Conservation (phyloP, 2,329 filamentous ascomycete species). For the Aspergillus viridinutans region DNA sequence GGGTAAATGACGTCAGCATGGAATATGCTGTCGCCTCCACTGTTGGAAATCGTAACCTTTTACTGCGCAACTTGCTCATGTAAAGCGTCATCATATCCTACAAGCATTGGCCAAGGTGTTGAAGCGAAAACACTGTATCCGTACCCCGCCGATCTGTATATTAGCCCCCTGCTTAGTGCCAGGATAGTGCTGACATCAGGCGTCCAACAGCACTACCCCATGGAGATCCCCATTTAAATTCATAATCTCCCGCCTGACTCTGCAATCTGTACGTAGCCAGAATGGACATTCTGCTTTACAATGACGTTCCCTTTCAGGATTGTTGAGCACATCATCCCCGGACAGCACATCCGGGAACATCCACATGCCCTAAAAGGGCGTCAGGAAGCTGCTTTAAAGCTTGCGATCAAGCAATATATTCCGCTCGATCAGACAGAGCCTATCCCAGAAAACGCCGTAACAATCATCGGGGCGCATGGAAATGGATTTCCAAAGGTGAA, state of each 20-base stretch:
- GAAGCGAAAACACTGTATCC: too few relatives aligned
- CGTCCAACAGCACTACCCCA: not conserved
- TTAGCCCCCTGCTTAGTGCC: not conserved
- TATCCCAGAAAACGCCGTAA: slow-evolving; percentile 32
- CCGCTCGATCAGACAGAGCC: slow-evolving; percentile 43
- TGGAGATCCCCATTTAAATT: not conserved
- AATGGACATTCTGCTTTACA: not conserved
- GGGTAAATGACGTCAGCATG: too few relatives aligned
- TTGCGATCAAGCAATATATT: slow-evolving; percentile 56
- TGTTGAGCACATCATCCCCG: slow-evolving; percentile 46
- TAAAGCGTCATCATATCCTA: not conserved
- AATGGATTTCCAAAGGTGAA: slow-evolving; percentile 9
- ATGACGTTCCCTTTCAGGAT: slow-evolving; percentile 31
- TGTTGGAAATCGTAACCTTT: too few relatives aligned
- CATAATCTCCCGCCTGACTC: not conserved
- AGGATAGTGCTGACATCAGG: not conserved
- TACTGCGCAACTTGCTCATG: too few relatives aligned
- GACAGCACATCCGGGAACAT: slow-evolving; percentile 52
- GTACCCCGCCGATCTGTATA: not conserved
- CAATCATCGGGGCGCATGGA: slow-evolving; percentile 14
- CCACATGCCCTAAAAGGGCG: slow-evolving; percentile 42
- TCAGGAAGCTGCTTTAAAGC: slow-evolving; percentile 48
- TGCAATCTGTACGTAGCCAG: not conserved
- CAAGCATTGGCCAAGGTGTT: not conserved
- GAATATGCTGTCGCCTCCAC: too few relatives aligned